A percentile compares a stretch with the other conserved stretches of the same genome.
These are phyloP conservation scores for Blastomyces percursus DNA, from an alignment of 2,329 filamentous ascomycete species.

Conservation along the genomic window DNA sequence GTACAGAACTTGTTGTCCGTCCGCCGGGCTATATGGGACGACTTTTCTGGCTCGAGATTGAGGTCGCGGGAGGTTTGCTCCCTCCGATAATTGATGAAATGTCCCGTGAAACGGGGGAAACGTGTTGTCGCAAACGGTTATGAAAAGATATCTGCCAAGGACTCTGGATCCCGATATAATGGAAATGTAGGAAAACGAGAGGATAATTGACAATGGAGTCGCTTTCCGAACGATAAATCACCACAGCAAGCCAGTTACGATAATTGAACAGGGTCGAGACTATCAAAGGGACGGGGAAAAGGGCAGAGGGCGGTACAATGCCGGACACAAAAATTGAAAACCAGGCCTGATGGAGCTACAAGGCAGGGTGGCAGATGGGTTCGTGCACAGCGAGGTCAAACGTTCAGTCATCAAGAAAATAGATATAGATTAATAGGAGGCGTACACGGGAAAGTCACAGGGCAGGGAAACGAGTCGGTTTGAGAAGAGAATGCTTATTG, in stretches of 20 bases:
- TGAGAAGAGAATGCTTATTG: not conserved
- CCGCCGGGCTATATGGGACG: not conserved
- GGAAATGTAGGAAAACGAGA: not conserved
- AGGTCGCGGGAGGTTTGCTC: not conserved
- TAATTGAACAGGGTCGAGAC: not conserved
- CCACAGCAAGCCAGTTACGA: not conserved
- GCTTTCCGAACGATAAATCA: not conserved
- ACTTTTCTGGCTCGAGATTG: not conserved
- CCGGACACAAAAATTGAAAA: conserved; percentile 2
- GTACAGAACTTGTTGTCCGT: conserved; percentile 3
- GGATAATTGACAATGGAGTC: not conserved
- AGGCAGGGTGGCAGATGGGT: conserved; percentile 1
- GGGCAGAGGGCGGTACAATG: not conserved
- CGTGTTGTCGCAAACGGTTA: not conserved
- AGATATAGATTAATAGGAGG: conserved; percentile 4
- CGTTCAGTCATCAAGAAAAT: not conserved
- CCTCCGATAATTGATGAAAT: conserved; percentile 1
- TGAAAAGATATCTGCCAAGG: not conserved
- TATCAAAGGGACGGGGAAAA: not conserved
- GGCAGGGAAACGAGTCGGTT: not conserved
- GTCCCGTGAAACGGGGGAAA: not conserved
- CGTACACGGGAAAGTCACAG: not conserved
- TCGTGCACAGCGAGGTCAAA: conserved; percentile 2
- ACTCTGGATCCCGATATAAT: not conserved
- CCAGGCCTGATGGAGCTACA: conserved; percentile 1